Evolutionary conservation across 352 stramenopile genomes (phyloP).

Genomic region (Halophytophthora batemanensis): DNA sequence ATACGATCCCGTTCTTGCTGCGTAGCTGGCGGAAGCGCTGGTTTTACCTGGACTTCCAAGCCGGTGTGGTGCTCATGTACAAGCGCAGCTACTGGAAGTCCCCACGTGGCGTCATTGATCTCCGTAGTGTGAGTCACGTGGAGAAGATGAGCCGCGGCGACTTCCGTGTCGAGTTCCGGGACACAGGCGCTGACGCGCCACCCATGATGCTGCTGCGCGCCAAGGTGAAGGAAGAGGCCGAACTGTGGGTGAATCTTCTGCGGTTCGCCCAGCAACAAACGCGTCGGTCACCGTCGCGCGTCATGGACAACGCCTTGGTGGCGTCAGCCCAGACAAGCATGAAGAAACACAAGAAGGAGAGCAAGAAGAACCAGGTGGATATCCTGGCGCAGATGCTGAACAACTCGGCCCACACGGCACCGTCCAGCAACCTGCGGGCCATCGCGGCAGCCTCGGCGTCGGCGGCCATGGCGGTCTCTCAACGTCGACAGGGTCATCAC

Average conservation of each 20-base stretch:
- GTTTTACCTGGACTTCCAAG: conserved; percentile 79
- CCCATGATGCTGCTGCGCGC: conserved; percentile 61
- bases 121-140: conserved; percentile 55
- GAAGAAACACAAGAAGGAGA: conserved; percentile 28
- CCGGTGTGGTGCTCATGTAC: conserved; percentile 71
- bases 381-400: conserved; percentile 38
- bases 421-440: conserved; percentile 28
- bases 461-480: conserved; percentile 27
- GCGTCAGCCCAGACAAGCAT: conserved; percentile 21
- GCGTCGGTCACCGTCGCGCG: conserved; percentile 12
- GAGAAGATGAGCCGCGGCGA: conserved; percentile 70
- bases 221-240: conserved; percentile 50
- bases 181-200: conserved; percentile 29
- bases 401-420: conserved; percentile 33
- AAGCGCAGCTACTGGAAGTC: conserved; percentile 86
- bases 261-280: conserved; percentile 59
- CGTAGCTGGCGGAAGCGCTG: conserved; percentile 80
- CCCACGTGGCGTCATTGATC: conserved; percentile 63
- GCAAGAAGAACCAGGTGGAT: conserved; percentile 47
- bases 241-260: conserved; percentile 75
- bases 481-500: conserved; percentile 23
- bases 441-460: conserved; percentile 32
- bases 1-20: conserved; percentile 72
- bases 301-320: conserved; percentile 23
- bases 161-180: conserved; percentile 63